phyloP scores from a whole-genome alignment of 2,329 filamentous ascomycete species.

The Alternaria sp. region DNA sequence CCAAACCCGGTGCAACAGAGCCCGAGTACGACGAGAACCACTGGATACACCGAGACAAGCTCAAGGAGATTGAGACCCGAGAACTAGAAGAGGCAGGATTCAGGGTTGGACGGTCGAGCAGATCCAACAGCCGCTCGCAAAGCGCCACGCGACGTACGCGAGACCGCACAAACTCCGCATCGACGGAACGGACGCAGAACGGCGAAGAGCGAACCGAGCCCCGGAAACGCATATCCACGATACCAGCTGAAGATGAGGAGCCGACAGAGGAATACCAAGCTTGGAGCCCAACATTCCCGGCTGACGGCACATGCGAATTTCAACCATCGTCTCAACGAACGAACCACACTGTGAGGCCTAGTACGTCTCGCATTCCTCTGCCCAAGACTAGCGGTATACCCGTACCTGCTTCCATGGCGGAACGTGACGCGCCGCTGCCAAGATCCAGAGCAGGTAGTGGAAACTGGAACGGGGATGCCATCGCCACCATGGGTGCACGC shows the following conservation, averaged over 20 bases:
- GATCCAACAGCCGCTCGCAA: constrained; percentile 51
- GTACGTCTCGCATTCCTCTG: constrained; percentile 84
- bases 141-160: constrained; percentile 39
- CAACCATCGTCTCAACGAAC: constrained; percentile 54
- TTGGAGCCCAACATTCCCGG: constrained; percentile 77
- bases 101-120: constrained; percentile 58
- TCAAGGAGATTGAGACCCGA: constrained; percentile 80
- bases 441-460: constrained; percentile 66
- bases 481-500: constrained; percentile 68
- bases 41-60: constrained; percentile 87
- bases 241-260: constrained; percentile 58
- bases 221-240: constrained; percentile 47
- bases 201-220: constrained; percentile 43
- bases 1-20: constrained; percentile 27
- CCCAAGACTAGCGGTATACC: constrained; percentile 81
- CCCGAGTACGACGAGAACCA: constrained; percentile 67
- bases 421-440: constrained; percentile 73
- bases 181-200: constrained; percentile 32
- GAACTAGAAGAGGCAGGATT: constrained; percentile 83
- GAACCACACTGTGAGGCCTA: constrained; percentile 61
- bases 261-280: constrained; percentile 36
- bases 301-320: constrained; percentile 73
- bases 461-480: constrained; percentile 66
- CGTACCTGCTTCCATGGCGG: constrained; percentile 74
- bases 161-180: constrained; percentile 47